Conservation (phyloP, 345 rosid species). For the Heritiera littoralis region DNA sequence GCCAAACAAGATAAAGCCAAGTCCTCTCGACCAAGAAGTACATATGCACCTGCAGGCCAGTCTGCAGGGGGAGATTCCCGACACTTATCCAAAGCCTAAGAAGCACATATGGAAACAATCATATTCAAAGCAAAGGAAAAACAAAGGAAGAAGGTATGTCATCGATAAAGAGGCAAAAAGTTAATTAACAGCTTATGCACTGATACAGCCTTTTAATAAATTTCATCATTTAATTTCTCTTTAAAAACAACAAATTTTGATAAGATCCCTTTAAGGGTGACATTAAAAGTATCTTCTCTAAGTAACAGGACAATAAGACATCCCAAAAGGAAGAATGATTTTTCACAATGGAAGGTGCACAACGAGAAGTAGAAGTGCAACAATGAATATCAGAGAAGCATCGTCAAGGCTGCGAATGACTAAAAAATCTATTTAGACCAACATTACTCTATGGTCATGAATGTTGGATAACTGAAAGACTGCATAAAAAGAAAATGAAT, state of each 20-base stretch:
- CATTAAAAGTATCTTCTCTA: background rate
- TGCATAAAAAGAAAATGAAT: too few relatives aligned
- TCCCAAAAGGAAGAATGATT: background rate
- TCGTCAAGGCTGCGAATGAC: background rate
- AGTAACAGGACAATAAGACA: constrained; percentile 3
- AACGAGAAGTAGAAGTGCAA: background rate
- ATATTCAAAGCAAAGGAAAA: background rate
- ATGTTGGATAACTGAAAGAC: too few relatives aligned
- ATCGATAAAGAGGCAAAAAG: constrained; percentile 2
- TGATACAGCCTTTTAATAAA: background rate
- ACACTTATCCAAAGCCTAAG: constrained; percentile 83
- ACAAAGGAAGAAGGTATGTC: constrained; percentile 6
- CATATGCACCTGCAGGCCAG: constrained; percentile 94
- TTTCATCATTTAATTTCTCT: background rate
- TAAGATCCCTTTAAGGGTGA: background rate
- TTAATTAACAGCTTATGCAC: background rate
- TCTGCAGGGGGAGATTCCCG: constrained; percentile 92
- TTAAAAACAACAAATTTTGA: background rate
- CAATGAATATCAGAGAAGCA: constrained; percentile 16
- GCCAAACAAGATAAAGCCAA: constrained; percentile 65
- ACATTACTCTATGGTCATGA: too few relatives aligned
- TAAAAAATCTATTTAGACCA: background rate
- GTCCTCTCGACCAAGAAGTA: constrained; percentile 95
- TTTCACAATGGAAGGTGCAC: background rate
- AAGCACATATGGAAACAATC: constrained; percentile 32